phyloP scores from a whole-genome alignment of 73 alveolate genomes.

The Tetrahymena elliotti region DNA sequence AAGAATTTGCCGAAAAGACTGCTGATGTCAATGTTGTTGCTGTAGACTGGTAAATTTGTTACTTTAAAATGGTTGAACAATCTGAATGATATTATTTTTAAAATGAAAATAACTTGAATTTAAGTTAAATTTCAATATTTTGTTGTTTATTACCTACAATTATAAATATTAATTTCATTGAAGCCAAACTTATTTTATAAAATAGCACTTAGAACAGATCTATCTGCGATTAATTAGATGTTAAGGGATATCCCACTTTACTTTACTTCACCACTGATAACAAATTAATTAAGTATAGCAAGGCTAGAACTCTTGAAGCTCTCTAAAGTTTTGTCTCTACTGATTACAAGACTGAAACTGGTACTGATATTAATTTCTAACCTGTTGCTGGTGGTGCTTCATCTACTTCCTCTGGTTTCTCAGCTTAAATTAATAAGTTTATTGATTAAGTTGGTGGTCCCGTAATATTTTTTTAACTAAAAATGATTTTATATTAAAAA shows the following conservation, averaged over 20 bases:
- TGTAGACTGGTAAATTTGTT: background rate
- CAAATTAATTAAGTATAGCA: background rate
- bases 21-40: background rate
- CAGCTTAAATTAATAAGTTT: background rate
- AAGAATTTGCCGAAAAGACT: background rate
- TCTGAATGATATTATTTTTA: background rate
- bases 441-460: background rate
- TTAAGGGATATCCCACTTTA: conserved; percentile 20
- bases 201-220: background rate
- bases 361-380: background rate
- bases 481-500: background rate
- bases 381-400: background rate
- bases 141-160: too few relatives aligned
- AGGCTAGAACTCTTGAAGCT: conserved; percentile 11
- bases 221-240: background rate
- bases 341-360: background rate
- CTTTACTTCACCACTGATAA: conserved; percentile 1
- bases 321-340: background rate
- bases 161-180: too few relatives aligned
- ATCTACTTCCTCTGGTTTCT: background rate
- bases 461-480: background rate
- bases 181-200: too few relatives aligned
- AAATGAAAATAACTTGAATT: background rate
- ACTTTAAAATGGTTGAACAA: background rate
- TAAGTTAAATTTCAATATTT: too few relatives aligned